phyloP scores from a whole-genome alignment of 768 basidiomycete species.

The Termitomyces sp. region DNA sequence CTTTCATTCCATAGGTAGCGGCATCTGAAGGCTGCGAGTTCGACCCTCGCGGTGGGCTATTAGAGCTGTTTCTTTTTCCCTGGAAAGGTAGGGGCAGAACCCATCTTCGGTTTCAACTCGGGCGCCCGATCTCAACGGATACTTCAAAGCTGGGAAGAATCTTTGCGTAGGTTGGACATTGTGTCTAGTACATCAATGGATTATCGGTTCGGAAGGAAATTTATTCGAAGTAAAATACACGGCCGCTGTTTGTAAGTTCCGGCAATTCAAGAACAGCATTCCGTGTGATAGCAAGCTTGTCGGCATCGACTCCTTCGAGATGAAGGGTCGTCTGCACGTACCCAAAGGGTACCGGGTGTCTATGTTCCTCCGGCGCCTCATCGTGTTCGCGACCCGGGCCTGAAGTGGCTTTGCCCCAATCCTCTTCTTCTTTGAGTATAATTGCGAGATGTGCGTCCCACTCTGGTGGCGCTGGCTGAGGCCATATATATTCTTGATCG shows the following conservation, averaged over 20 bases:
- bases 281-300: not conserved
- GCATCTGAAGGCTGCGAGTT: conserved; percentile 80
- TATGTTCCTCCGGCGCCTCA: conserved; percentile 5
- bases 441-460: conserved; percentile 3
- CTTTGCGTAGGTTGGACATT: no score
- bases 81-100: no score
- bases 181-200: no score
- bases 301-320: not conserved
- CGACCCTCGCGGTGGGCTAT: conserved; percentile 60
- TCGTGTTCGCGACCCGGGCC: conserved; percentile 3
- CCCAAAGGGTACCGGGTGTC: not conserved
- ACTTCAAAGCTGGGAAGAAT: no score
- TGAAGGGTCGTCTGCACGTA: no score
- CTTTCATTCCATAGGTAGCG: not conserved
- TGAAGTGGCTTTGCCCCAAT: not conserved
- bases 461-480: not conserved
- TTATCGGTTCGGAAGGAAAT: no score
- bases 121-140: no score
- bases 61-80: not conserved
- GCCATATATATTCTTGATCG: conserved; percentile 4
- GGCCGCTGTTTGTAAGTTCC: not conserved
- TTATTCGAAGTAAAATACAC: conserved; percentile 8
- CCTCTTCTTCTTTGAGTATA: not conserved
- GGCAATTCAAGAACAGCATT: conserved; percentile 4
- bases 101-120: no score